These are phyloP conservation scores for Malassezia sympodialis DNA, from an alignment of 1,284 basidiomycete genomes.

Conservation along the genomic window DNA sequence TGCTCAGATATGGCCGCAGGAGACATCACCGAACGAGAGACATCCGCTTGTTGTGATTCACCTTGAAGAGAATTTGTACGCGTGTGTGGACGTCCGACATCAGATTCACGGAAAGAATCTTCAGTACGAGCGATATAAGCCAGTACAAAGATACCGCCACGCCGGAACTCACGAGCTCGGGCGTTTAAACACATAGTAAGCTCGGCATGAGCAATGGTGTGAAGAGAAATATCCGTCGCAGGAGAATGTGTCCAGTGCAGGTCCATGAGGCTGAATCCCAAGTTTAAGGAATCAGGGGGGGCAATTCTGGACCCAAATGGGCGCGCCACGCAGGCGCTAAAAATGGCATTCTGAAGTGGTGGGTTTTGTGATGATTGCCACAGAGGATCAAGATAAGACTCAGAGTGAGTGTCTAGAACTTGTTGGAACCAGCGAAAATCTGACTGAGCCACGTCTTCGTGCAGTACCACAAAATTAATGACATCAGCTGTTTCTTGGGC, in stretches of 20 bases:
- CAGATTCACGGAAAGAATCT: conserved; percentile 14
- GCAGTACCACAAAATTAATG: conserved; percentile 45
- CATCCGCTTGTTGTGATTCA: not conserved
- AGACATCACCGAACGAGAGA: not conserved
- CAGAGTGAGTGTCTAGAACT: conserved; percentile 34
- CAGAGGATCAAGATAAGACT: conserved; percentile 38
- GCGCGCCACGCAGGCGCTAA: conserved; percentile 38
- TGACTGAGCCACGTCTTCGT: conserved; percentile 41
- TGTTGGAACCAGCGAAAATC: conserved; percentile 46
- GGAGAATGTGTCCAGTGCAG: conserved; percentile 49
- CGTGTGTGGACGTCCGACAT: not conserved
- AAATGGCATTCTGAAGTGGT: conserved; percentile 42
- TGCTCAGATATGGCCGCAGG: conserved; percentile 1
- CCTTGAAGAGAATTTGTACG: not conserved
- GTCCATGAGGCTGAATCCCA: conserved; percentile 49
- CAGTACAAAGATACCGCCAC: conserved; percentile 47
- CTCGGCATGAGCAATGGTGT: conserved; percentile 48
- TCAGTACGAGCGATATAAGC: conserved; percentile 49
- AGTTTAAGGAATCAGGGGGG: conserved; percentile 41
- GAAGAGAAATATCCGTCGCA: conserved; percentile 33
- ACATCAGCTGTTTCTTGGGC: conserved; percentile 1
- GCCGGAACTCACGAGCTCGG: conserved; percentile 48
- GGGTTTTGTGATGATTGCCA: conserved; percentile 37
- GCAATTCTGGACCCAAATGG: conserved; percentile 47
- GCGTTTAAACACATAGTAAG: conserved; percentile 47